Percentiles rank a stretch among this genome's conserved stretches.
Conservation (phyloP, 192 early-diverging fungal species). For the Entrophospora sp. region DNA sequence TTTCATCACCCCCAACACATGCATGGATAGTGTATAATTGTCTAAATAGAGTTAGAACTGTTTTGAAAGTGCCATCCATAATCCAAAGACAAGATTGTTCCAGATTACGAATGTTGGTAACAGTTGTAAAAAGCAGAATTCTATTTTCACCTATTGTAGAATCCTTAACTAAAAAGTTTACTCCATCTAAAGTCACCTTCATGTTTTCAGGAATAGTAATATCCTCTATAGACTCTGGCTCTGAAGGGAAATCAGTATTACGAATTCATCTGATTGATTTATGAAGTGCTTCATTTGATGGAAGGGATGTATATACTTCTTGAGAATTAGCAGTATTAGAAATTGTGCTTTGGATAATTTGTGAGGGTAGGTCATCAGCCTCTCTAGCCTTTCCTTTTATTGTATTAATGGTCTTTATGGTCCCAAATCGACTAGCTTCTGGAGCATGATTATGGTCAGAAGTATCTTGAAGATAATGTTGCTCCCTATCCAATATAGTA, state of each 20-base stretch:
- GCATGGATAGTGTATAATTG: background rate
- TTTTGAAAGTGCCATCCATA: background rate
- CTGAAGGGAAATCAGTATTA: background rate
- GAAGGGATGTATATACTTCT: background rate
- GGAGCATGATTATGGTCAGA: background rate
- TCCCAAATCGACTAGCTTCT: background rate
- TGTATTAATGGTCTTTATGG: background rate
- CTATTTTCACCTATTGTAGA: background rate
- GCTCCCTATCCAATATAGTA: background rate
- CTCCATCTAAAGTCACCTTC: background rate
- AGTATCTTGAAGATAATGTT: background rate
- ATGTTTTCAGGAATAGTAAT: conserved; percentile 7
- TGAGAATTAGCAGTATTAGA: background rate
- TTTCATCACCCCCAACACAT: too few species aligned
- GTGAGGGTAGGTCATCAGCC: background rate
- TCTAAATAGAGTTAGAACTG: background rate
- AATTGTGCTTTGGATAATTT: background rate
- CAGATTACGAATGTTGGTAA: background rate
- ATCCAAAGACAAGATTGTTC: background rate
- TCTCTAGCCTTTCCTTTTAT: background rate
- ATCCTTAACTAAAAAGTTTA: background rate
- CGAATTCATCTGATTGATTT: background rate
- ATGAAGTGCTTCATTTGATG: background rate
- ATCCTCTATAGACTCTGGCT: background rate
- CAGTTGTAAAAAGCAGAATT: background rate